Conservation (phyloP, 495 filamentous ascomycete species). For the Penicillium paxilli region DNA sequence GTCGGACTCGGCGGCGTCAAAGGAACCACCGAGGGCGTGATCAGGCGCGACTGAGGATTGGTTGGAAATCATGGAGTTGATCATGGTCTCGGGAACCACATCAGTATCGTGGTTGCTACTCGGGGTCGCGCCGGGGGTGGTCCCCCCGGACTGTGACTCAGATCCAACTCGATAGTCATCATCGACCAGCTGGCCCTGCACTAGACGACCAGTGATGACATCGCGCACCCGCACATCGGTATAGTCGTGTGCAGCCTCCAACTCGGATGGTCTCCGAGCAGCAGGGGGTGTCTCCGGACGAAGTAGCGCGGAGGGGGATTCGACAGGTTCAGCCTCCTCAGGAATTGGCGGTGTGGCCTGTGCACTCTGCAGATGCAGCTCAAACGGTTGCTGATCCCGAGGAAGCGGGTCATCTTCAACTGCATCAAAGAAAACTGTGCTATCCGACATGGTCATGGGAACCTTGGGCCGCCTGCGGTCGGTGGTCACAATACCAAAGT, state of each 20-base stretch:
- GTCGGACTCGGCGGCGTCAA: constrained; percentile 77
- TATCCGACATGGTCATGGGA: constrained; percentile 63
- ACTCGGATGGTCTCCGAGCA: constrained; percentile 41
- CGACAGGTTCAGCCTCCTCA: constrained; percentile 15
- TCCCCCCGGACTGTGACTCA: constrained; percentile 56
- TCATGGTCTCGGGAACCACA: constrained; percentile 60
- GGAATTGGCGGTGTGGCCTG: constrained; percentile 18
- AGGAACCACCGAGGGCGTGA: constrained; percentile 78
- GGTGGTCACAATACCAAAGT: constrained; percentile 95
- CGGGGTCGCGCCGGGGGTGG: constrained; percentile 31
- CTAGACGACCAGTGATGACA: constrained; percentile 85
- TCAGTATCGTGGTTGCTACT: constrained; percentile 41
- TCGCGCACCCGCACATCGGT: constrained; percentile 85
- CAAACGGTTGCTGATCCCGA: constrained; percentile 34
- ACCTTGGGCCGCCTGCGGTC: constrained; percentile 69
- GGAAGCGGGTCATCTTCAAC: constrained; percentile 34
- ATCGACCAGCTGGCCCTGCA: constrained; percentile 96
- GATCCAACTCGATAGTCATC: constrained; percentile 90
- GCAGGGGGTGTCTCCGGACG: constrained; percentile 37
- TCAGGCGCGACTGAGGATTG: constrained; percentile 51
- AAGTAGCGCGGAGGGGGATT: constrained; percentile 12
- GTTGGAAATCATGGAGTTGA: constrained; percentile 64
- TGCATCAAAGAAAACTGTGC: constrained; percentile 55
- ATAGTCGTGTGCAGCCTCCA: constrained; percentile 64
- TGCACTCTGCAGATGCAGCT: constrained; percentile 27